A percentile compares a stretch with the other conserved stretches of the same genome.
Evolutionary conservation across 2,329 filamentous ascomycete species (phyloP).

Genomic region (Fusarium musae): DNA sequence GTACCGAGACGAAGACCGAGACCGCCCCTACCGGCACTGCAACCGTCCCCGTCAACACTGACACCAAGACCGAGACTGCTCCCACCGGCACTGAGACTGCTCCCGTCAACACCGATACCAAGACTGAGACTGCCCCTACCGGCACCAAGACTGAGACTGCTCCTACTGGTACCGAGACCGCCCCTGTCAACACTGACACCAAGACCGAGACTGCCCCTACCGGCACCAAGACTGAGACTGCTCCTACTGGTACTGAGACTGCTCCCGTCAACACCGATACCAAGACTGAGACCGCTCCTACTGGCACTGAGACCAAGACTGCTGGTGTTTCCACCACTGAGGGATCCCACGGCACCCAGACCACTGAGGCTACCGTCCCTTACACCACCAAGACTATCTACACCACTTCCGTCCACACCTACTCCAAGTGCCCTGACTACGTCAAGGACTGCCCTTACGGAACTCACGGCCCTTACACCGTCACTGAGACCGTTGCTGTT

Average conservation of each 20-base stretch:
- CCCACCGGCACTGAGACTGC: not conserved
- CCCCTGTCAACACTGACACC: not conserved
- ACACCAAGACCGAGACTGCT: no score
- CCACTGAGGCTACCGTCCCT: slow-evolving; percentile 24
- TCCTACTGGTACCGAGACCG: not conserved
- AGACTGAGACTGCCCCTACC: no score
- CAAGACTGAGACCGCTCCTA: not conserved
- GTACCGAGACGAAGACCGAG: no score
- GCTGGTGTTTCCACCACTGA: not conserved
- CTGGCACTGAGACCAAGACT: not conserved
- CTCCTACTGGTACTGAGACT: slow-evolving; percentile 15
- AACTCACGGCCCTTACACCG: slow-evolving; percentile 38
- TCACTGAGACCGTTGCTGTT: slow-evolving; percentile 48
- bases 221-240: not conserved
- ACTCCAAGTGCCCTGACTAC: slow-evolving; percentile 46
- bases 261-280: not conserved
- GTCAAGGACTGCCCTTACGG: slow-evolving; percentile 47
- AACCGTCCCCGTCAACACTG: no score
- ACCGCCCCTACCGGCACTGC: no score
- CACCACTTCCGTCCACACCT: slow-evolving; percentile 44
- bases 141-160: not conserved
- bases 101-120: no score
- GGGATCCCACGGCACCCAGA: slow-evolving; percentile 6
- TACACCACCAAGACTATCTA: slow-evolving; percentile 49
- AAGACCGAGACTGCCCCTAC: not conserved